Evolutionary conservation across 2,329 filamentous ascomycete genomes (phyloP).

Genomic region (Penicillium verrucosum): DNA sequence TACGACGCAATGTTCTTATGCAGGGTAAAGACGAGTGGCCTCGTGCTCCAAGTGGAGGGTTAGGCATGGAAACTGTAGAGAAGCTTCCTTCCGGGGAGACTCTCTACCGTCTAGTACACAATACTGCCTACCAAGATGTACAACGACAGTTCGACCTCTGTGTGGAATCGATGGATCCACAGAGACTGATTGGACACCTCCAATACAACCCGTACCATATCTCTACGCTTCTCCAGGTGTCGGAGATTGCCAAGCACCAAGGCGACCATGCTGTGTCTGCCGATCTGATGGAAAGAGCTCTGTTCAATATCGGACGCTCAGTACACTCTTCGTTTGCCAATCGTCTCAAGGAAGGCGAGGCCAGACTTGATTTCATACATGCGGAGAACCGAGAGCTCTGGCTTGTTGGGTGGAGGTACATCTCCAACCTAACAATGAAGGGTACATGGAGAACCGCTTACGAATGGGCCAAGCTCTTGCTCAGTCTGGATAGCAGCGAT

Average conservation of each 20-base stretch:
- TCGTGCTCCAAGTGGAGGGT: constrained; percentile 69
- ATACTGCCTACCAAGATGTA: constrained; percentile 66
- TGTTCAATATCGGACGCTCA: constrained; percentile 91
- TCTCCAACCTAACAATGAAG: constrained; percentile 78
- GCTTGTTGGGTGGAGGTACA: constrained; percentile 84
- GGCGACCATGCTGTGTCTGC: constrained; percentile 81
- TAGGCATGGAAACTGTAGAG: constrained; percentile 72
- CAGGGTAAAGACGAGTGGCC: constrained; percentile 89
- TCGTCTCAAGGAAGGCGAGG: constrained; percentile 72
- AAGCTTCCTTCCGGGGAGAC: constrained; percentile 57
- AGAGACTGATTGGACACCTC: constrained; percentile 74
- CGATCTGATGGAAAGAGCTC: constrained; percentile 82
- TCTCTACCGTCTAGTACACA: constrained; percentile 77
- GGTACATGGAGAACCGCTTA: constrained; percentile 92
- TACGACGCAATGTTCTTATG: constrained; percentile 77
- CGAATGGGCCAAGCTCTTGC: constrained; percentile 86
- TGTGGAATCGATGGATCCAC: constrained; percentile 80
- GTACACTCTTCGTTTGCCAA: constrained; percentile 77
- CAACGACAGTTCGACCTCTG: constrained; percentile 74
- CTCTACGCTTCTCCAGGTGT: constrained; percentile 88
- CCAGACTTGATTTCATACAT: constrained; percentile 73
- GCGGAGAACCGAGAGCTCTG: constrained; percentile 91
- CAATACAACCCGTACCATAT: constrained; percentile 82
- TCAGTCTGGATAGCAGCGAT: constrained; percentile 71
- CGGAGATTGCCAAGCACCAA: constrained; percentile 86